These are phyloP conservation scores for Nakaseomyces kungkrabaensis DNA, from an alignment of 1,139 yeast species.

Conservation along the genomic window DNA sequence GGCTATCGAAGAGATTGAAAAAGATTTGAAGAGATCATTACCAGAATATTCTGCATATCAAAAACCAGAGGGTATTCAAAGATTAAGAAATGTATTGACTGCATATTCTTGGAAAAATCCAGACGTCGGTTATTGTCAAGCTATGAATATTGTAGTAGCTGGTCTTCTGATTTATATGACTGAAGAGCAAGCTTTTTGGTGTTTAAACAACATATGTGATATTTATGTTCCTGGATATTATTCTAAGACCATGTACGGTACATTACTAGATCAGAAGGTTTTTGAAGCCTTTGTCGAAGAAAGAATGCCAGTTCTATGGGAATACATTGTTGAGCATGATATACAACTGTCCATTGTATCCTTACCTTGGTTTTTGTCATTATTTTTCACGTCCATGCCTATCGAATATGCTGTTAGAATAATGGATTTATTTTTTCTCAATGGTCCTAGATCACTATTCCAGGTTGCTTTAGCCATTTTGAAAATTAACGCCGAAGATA, in stretches of 20 bases:
- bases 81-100: constrained; percentile 77
- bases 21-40: constrained; percentile 83
- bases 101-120: constrained; percentile 98
- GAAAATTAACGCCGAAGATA: constrained; percentile 75
- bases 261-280: constrained; percentile 84
- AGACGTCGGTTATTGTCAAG: constrained; percentile 96
- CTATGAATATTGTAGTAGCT: constrained; percentile 97
- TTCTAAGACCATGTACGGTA: constrained; percentile 96
- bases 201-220: constrained; percentile 74
- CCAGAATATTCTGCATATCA: constrained; percentile 97
- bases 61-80: constrained; percentile 67
- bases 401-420: constrained; percentile 86
- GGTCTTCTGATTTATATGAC: constrained; percentile 87
- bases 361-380: constrained; percentile 89
- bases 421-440: constrained; percentile 80
- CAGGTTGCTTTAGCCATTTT: constrained; percentile 89
- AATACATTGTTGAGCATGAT: constrained; percentile 66
- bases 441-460: constrained; percentile 82
- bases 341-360: constrained; percentile 93
- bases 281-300: constrained; percentile 84
- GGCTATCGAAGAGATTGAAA: constrained; percentile 94
- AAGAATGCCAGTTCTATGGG: constrained; percentile 84
- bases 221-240: constrained; percentile 88
- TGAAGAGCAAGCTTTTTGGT: constrained; percentile 98
- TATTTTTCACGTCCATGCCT: constrained; percentile 90